phyloP scores from a whole-genome alignment of 139 green algal genomes.

The Tetraselmis striata region DNA sequence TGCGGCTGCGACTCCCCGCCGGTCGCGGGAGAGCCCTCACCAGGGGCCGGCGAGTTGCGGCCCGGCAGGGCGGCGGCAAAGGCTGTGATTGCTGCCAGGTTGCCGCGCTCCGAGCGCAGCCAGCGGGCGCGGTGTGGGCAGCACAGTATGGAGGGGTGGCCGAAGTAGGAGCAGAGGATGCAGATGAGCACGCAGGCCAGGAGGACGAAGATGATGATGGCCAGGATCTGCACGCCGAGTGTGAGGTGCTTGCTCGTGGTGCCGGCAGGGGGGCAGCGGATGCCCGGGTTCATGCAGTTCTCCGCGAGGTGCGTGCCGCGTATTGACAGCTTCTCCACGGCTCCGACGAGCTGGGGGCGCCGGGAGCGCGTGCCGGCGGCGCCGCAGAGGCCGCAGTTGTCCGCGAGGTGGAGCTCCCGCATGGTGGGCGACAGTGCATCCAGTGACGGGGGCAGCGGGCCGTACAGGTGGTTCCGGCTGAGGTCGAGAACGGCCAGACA shows the following conservation, averaged over 20 bases:
- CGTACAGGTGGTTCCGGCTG: neutral
- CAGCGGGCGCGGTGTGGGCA: no score
- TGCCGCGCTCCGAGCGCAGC: no score
- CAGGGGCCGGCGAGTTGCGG: no score
- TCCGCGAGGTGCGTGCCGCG: neutral
- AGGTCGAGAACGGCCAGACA: neutral
- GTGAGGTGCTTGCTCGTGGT: neutral
- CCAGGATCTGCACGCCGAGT: neutral
- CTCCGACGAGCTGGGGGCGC: neutral
- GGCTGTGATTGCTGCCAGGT: no score
- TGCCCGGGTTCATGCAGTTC: neutral
- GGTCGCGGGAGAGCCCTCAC: no score
- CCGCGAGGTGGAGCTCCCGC: neutral
- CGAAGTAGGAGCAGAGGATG: neutral
- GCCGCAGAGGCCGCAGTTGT: neutral
- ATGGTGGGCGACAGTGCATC: neutral
- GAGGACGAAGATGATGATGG: neutral
- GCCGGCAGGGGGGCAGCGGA: neutral
- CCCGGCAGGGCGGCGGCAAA: no score
- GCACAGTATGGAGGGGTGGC: neutral
- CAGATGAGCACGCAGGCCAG: neutral
- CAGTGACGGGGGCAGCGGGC: neutral
- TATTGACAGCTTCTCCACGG: neutral
- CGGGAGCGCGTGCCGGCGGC: neutral
- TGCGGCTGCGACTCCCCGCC: no score